phyloP scores from a whole-genome alignment of 2,329 filamentous ascomycete species.

The Penicillium oxalicum region DNA sequence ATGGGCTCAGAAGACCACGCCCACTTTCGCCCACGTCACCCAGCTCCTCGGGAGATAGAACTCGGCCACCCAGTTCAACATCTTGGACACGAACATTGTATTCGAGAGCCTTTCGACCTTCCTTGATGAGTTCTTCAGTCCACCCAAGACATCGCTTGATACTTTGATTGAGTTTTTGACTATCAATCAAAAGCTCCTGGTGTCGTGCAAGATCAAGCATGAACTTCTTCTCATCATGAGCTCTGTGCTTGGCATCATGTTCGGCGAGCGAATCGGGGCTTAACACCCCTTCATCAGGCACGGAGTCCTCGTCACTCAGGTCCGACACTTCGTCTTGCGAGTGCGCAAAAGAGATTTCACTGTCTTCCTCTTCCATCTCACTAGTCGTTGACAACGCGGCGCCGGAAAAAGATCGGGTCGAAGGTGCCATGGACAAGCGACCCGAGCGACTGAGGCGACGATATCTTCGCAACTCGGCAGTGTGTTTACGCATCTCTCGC shows the following conservation, averaged over 20 bases:
- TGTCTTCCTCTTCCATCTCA: slow-evolving; percentile 37
- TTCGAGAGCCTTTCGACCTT: slow-evolving; percentile 79
- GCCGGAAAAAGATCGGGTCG: slow-evolving; percentile 42
- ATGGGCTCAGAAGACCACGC: slow-evolving; percentile 31
- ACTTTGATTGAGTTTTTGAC: slow-evolving; percentile 92
- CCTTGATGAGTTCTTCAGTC: slow-evolving; percentile 84
- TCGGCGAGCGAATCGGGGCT: slow-evolving; percentile 31
- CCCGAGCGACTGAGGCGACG: slow-evolving; percentile 79
- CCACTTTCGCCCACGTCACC: slow-evolving; percentile 30
- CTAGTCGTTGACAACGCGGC: slow-evolving; percentile 42
- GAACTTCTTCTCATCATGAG: slow-evolving; percentile 75
- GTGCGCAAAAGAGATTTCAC: slow-evolving; percentile 25
- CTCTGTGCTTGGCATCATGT: slow-evolving; percentile 50
- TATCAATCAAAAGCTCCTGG: slow-evolving; percentile 79
- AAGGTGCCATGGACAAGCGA: slow-evolving; percentile 56
- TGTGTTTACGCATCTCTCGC: slow-evolving; percentile 84
- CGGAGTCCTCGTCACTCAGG: slow-evolving; percentile 34
- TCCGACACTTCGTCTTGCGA: slow-evolving; percentile 36
- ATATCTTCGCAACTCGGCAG: slow-evolving; percentile 77
- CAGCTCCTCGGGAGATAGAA: slow-evolving; percentile 64
- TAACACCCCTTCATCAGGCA: slow-evolving; percentile 34
- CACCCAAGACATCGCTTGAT: slow-evolving; percentile 82
- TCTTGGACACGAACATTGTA: slow-evolving; percentile 76
- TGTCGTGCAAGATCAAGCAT: slow-evolving; percentile 81
- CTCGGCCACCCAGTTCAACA: slow-evolving; percentile 71